Evolutionary conservation across 2,329 filamentous ascomycete genomes (phyloP).

Genomic region (Sporothrix phasma): DNA sequence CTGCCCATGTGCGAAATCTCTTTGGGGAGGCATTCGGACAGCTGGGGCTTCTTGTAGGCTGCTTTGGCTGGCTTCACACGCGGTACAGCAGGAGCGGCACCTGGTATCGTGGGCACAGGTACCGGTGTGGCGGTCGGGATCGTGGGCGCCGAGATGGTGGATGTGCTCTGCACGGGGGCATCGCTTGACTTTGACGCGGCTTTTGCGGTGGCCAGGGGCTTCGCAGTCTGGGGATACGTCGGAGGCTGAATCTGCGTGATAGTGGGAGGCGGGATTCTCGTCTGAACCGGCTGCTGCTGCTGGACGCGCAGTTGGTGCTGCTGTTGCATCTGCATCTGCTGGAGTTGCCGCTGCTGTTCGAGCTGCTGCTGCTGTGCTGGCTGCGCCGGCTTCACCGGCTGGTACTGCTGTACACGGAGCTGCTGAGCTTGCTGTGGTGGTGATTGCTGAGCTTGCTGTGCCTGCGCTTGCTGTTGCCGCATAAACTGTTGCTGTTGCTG

Average conservation of each 20-base stretch:
- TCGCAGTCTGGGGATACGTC: not conserved
- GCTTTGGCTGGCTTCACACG: constrained; percentile 10
- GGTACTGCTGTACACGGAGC: not conserved
- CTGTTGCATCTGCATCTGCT: constrained; percentile 4
- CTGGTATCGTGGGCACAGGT: not conserved
- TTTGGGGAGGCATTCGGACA: constrained; percentile 7
- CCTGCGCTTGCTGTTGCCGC: constrained; percentile 14
- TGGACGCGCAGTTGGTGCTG: not conserved
- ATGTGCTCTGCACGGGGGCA: not conserved
- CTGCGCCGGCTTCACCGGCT: not conserved
- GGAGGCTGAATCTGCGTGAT: not conserved
- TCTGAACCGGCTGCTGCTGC: not conserved
- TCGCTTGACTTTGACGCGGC: not conserved
- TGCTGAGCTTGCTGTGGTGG: constrained; percentile 3
- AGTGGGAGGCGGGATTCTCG: not conserved
- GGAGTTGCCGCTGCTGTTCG: constrained; percentile 2
- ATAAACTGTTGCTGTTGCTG: constrained; percentile 7
- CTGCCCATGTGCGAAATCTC: constrained; percentile 13
- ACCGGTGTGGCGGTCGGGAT: not conserved
- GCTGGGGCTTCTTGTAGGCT: not conserved
- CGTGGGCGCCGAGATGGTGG: not conserved
- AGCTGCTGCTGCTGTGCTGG: constrained; percentile 6
- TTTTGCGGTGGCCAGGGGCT: not conserved
- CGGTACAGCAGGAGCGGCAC: not conserved
- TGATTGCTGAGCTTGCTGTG: constrained; percentile 20